These are phyloP conservation scores for Nidularia sp. DNA, from an alignment of 768 basidiomycete genomes.

Conservation along the genomic window DNA sequence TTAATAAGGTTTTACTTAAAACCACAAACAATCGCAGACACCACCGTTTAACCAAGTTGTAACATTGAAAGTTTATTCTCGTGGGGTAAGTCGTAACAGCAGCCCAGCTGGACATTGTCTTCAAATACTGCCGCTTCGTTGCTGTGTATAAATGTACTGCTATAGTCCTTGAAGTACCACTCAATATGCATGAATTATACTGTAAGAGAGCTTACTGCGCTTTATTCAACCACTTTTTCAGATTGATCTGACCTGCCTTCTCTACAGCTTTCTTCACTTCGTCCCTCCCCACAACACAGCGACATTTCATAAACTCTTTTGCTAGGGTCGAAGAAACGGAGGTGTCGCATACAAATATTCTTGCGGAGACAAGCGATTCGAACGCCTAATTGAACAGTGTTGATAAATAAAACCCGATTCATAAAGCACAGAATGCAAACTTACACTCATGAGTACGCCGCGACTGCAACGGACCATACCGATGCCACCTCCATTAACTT, in stretches of 20 bases:
- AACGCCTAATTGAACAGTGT: conserved; percentile 53
- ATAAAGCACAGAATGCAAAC: conserved; percentile 17
- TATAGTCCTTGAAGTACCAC: neutral
- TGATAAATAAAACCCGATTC: conserved; percentile 1
- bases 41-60: too few species aligned
- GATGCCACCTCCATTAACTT: conserved; percentile 69
- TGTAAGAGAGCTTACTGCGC: conserved; percentile 23
- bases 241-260: conserved; percentile 58
- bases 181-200: neutral
- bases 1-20: too few species aligned
- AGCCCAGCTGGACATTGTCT: too few species aligned
- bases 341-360: conserved; percentile 51
- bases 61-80: too few species aligned
- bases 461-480: conserved; percentile 69
- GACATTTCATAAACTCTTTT: conserved; percentile 74
- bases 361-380: conserved; percentile 56
- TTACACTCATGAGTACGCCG: conserved; percentile 61
- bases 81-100: too few species aligned
- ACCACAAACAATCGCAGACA: too few species aligned
- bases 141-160: too few species aligned
- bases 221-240: conserved; percentile 78
- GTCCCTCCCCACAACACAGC: conserved; percentile 57
- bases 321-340: conserved; percentile 45
- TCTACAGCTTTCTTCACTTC: conserved; percentile 69
- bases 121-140: too few species aligned